Conservation (phyloP, 2,329 filamentous ascomycete genomes). For the Cadophora sp. region DNA sequence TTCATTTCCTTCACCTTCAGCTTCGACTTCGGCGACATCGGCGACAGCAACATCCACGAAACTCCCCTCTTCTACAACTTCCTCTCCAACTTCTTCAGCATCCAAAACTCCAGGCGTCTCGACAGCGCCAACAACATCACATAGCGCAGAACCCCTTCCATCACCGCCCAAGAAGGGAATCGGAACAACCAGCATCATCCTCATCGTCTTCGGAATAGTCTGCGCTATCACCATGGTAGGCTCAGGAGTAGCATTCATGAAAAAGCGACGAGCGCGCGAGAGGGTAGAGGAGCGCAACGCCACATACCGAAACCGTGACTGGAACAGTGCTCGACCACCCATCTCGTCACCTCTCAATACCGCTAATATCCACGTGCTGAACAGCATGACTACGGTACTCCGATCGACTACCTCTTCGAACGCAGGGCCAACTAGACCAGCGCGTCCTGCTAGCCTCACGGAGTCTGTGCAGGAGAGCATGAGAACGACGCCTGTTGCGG, state of each 20-base stretch:
- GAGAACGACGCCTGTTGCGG: neutral
- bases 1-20: neutral
- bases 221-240: neutral
- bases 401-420: neutral
- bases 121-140: neutral
- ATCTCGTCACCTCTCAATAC: constrained; percentile 1
- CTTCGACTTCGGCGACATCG: neutral
- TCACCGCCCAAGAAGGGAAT: neutral
- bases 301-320: neutral
- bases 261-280: neutral
- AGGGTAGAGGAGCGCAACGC: neutral
- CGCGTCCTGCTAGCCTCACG: constrained; percentile 7
- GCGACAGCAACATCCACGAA: no score
- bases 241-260: neutral
- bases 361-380: neutral
- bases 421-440: neutral
- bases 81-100: neutral
- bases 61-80: neutral
- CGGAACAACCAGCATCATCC: constrained; percentile 3
- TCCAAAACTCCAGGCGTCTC: constrained; percentile 4
- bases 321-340: neutral
- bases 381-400: neutral
- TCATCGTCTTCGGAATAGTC: neutral
- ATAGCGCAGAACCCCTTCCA: neutral
- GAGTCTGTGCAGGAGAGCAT: constrained; percentile 15